These are phyloP conservation scores for Quercus engelmannii DNA, from an alignment of 306 rosid genomes.

Conservation along the genomic window DNA sequence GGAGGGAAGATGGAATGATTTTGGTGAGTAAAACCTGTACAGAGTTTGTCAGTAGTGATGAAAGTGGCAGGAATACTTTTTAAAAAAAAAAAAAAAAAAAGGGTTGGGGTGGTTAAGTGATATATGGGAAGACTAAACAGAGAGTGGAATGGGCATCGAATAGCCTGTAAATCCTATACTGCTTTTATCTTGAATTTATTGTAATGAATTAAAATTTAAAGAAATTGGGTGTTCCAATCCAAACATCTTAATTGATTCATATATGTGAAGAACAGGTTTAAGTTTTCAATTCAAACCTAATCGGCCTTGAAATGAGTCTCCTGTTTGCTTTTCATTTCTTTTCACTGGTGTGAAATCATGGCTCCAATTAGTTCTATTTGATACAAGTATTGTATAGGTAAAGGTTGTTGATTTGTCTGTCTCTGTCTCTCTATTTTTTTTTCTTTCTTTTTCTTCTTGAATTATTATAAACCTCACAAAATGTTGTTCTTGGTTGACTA, in stretches of 20 bases:
- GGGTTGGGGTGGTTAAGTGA: background rate
- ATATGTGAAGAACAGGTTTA: background rate
- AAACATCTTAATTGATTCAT: background rate
- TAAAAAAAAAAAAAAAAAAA: too few species aligned
- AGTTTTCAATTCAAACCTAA: background rate
- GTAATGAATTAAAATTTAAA: background rate
- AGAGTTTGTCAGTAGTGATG: background rate
- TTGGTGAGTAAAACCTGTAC: background rate
- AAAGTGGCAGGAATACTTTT: background rate
- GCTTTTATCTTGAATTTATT: background rate
- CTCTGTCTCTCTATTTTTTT: background rate
- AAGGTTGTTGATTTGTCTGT: background rate
- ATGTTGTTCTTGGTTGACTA: background rate
- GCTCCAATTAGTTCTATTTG: background rate
- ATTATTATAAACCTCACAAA: background rate
- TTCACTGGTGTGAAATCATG: background rate
- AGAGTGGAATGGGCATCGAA: background rate
- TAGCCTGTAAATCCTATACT: background rate
- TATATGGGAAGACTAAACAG: background rate
- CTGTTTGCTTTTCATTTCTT: background rate
- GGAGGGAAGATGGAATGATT: background rate
- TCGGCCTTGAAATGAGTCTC: background rate
- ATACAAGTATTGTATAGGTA: background rate
- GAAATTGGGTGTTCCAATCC: background rate
- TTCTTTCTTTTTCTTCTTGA: background rate